A percentile compares a stretch with the other conserved stretches of the same genome.
Conservation (phyloP, 768 basidiomycete species). For the Strobilomyces echinocephalus region DNA sequence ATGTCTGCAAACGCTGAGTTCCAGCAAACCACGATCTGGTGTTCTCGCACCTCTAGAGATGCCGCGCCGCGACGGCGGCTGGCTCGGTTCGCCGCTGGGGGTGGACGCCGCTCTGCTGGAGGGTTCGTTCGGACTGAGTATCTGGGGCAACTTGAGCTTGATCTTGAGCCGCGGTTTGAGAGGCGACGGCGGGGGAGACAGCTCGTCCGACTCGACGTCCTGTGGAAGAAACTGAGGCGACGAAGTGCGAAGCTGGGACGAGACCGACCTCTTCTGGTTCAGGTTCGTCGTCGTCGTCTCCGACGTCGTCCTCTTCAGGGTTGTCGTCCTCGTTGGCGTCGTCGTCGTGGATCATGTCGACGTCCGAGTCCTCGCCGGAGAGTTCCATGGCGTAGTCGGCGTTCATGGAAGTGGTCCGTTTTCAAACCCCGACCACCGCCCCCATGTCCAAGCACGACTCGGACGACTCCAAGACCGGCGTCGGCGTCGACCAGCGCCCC, state of each 20-base stretch:
- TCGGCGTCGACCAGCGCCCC: conserved; percentile 26
- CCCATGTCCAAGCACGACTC: too few relatives aligned
- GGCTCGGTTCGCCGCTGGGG: conserved; percentile 22
- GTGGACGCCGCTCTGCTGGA: conserved; percentile 27
- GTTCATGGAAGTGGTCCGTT: neutral
- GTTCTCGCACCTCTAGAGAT: conserved; percentile 19
- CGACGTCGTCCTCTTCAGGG: conserved; percentile 32
- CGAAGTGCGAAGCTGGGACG: neutral
- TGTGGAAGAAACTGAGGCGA: conserved; percentile 3
- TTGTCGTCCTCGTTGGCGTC: conserved; percentile 33
- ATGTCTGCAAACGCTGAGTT: conserved; percentile 25
- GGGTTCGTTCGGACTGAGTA: conserved; percentile 30
- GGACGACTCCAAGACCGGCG: neutral
- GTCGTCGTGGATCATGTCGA: conserved; percentile 29
- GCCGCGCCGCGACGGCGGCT: conserved; percentile 23
- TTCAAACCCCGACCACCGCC: conserved; percentile 23
- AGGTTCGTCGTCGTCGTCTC: conserved; percentile 26
- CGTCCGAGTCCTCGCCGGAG: conserved; percentile 27
- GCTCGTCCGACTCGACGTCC: conserved; percentile 34
- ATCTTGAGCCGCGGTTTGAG: conserved; percentile 52
- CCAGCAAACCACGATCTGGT: neutral
- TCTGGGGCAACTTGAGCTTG: conserved; percentile 51
- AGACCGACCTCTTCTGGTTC: conserved; percentile 11
- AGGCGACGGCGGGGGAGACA: conserved; percentile 29
- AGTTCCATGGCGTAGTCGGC: conserved; percentile 18